phyloP scores from a whole-genome alignment of 495 filamentous ascomycete species.

The Neurospora sp. region DNA sequence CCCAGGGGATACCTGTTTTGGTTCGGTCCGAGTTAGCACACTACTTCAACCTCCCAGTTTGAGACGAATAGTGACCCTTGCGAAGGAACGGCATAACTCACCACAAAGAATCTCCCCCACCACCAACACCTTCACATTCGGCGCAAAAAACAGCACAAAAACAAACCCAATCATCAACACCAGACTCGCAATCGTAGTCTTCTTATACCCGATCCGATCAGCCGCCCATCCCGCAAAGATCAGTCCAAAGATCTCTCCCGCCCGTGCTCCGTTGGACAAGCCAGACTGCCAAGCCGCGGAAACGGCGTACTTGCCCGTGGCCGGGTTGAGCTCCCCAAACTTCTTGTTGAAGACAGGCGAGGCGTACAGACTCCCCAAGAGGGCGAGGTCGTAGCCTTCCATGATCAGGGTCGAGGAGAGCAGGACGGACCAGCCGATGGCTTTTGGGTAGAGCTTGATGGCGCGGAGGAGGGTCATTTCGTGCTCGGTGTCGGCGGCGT shows the following conservation, averaged over 20 bases:
- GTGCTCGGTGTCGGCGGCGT: slow-evolving; percentile 26
- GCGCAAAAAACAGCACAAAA: slow-evolving; percentile 51
- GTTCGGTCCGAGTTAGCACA: slow-evolving; percentile 10
- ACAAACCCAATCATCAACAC: slow-evolving; percentile 37
- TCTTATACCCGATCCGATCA: slow-evolving; percentile 24
- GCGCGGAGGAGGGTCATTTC: slow-evolving; percentile 29
- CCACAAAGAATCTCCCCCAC: slow-evolving; percentile 51
- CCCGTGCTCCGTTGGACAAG: slow-evolving; percentile 25
- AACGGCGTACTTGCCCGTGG: slow-evolving; percentile 17
- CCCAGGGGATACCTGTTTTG: slow-evolving; percentile 54
- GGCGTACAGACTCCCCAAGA: slow-evolving; percentile 25
- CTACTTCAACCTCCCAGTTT: not conserved
- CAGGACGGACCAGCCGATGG: slow-evolving; percentile 40
- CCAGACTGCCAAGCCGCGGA: slow-evolving; percentile 29
- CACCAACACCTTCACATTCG: slow-evolving; percentile 48
- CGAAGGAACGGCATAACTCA: slow-evolving; percentile 3
- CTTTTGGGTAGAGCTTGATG: slow-evolving; percentile 35
- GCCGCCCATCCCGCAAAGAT: slow-evolving; percentile 24
- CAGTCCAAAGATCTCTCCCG: slow-evolving; percentile 29
- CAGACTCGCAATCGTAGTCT: slow-evolving; percentile 31
- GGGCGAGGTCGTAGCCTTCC: slow-evolving; percentile 46
- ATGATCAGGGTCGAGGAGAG: slow-evolving; percentile 44
- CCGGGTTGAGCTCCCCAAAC: slow-evolving; percentile 18
- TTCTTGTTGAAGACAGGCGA: slow-evolving; percentile 24
- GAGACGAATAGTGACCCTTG: not conserved